Percentiles rank a stretch among this genome's conserved stretches.
These are phyloP conservation scores for Raphanus raphanistrum DNA, from an alignment of 345 rosid species.

Conservation along the genomic window DNA sequence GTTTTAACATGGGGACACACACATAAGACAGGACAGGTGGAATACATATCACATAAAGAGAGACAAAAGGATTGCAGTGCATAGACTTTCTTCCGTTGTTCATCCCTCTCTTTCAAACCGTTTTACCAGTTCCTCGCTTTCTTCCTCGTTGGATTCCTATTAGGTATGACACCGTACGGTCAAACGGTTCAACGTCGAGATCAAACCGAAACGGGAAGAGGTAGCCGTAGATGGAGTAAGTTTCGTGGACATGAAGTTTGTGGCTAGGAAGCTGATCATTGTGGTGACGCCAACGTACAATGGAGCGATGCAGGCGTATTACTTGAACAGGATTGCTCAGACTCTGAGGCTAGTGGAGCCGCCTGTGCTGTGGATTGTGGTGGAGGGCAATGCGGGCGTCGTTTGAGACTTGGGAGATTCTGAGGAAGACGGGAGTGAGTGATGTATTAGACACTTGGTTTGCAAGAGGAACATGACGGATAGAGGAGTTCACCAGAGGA, in stretches of 20 bases:
- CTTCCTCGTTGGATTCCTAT: slow-evolving; percentile 61
- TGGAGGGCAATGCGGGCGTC: slow-evolving; percentile 69
- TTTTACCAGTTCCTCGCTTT: slow-evolving; percentile 57
- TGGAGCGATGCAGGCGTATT: slow-evolving; percentile 76
- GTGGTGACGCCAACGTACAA: slow-evolving; percentile 86
- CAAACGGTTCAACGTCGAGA: slow-evolving; percentile 68
- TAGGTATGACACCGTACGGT: slow-evolving; percentile 67
- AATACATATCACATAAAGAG: no score
- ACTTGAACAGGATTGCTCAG: slow-evolving; percentile 72
- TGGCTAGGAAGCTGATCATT: slow-evolving; percentile 67
- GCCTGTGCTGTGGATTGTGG: slow-evolving; percentile 91
- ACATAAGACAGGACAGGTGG: no score
- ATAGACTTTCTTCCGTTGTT: neutral
- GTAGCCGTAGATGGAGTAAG: slow-evolving; percentile 40
- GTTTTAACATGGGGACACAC: no score
- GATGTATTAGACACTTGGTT: slow-evolving; percentile 82
- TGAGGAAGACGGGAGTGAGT: slow-evolving; percentile 92
- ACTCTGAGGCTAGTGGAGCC: slow-evolving; percentile 71
- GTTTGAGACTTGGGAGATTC: slow-evolving; percentile 71
- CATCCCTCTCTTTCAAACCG: no score
- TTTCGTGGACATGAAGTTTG: slow-evolving; percentile 39
- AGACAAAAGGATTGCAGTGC: neutral
- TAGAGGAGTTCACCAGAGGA: slow-evolving; percentile 74
- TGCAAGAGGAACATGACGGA: slow-evolving; percentile 58
- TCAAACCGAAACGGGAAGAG: slow-evolving; percentile 46